Base-by-base conservation (phyloP, 352 stramenopile species). In the Pythium phragmitis region DNA sequence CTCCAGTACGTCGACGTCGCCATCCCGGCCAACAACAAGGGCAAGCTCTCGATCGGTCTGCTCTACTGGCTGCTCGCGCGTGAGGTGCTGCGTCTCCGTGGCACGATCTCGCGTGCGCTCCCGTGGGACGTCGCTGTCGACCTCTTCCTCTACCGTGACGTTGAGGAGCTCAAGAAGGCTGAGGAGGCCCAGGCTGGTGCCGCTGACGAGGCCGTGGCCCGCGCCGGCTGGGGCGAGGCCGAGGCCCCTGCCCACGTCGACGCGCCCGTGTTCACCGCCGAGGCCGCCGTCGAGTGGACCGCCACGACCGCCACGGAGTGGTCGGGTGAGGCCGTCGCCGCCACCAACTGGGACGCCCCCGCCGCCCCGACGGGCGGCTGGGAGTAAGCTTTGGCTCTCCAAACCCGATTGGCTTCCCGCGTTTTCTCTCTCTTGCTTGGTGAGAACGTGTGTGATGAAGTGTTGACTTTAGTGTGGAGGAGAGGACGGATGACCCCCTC, bases 21-120 rank as follows among this genome's bases (percentile, higher is more conserved):
- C 70, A 99, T 99, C 82, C 98, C 98, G 60, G 94, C 96, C 70
- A 99, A 99, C 97, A 99, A 99, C 96, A 99, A 99, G 92, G 97
- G 97, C 84, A 99, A 99, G 88, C 94, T 98, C 67, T 99, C 96
- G 61, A 99, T 99, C 75, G 98, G 98, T 84, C 88, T 99, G 65
- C 85, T 99, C 71, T 99, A 99, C 94, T 99, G 97, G 97, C 86
- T 99, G 52, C 90, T 99, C 37, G 94, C 98, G 51, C 93, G 98
- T 86, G 98, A 99, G 80, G 96, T 99, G 70, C 85, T 99, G 56
- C 91, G 97, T 78, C 86, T 99, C 57, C 92, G 98, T 65, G 98
- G 98, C 82, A 97, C 91, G 57, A 97, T 99, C 73, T 97, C 85
- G 75, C 91, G 96, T 68, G 78, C 86, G 36, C 76, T 92, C 37